Evolutionary conservation across 176 grass and related monocot genomes (phyloP), one percentile per base, ranked within the genome.

Genomic region (Hordeum marinum): DNA sequence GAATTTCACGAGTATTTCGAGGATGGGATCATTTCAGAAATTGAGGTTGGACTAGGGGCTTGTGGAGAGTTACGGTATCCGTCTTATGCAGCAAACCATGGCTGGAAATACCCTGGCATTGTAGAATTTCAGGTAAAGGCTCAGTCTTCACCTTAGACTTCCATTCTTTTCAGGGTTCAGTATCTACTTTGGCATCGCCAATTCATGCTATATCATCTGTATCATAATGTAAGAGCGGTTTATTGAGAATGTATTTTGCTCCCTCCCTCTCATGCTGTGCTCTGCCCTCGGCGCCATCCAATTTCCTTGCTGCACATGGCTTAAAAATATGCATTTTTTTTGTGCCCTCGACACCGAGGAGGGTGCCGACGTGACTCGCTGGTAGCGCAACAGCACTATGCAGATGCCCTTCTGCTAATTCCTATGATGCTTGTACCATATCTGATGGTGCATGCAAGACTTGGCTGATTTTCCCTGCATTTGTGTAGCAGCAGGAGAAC

Each of bases 91-190:
- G 86, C 76, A 82, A 92, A 91, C 10, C 84, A 92, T 67, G 95
- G 95, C 36, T 95, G 93, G 93, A 98, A 80, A 83, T 98, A 98
- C 82, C 95, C 91, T 90, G 95, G 93, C 80, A 98, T 95, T 79
- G 93, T 89, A 37, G 92, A 98, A 80, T 98, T 98, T 85, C 93
- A 98, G 95, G 95, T 95, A 76, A 81, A 34, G 20, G 5, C 55
- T 64, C 37, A 36, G 12, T 6, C 8, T 77, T 71, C 72, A 15
- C 60, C n/a, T 63, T 79, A 24, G 17, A 63, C 12, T 55, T 62
- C 11, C 24, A 86, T 75, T 69, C 23, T 66, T 39, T 11, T 80
- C 20, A 27, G 12, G 24, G 25, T 12, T 43, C 71, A 82, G 10
- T 63, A 25, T 63, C 25, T 36, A 72, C 55, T 18, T 73, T 37